Base-by-base conservation (phyloP, 1,139 yeast genomes). In the Scheffersomyces cryptocercus region DNA sequence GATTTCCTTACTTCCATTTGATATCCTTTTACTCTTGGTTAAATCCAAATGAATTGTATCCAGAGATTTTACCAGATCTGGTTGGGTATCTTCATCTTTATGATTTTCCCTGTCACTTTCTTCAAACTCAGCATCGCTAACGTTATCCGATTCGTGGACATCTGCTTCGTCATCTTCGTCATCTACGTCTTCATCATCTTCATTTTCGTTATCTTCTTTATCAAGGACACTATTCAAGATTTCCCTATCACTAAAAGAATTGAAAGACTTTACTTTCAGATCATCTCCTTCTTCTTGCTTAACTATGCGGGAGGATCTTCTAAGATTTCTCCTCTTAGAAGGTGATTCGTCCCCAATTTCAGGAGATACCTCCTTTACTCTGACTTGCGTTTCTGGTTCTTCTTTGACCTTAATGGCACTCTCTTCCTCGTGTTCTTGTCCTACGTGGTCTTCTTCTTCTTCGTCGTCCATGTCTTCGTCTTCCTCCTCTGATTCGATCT, bases 371-470 rank as follows among this genome's bases (percentile, higher is more conserved):
- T 20, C 26, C 7, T 20, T 20, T 20, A 6, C 26, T 20, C 8
- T 1, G 3, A 20, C 26, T 14, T 15, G 35, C 15, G 24, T 5
- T 4, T 14, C 35, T 31, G 35, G 35, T 7, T 31, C 35, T 20
- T 14, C 12, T 9, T 31, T 31, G 24, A 31, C 35, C 4, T 2
- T 9, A 3, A 31, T 13, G 11, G 4, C 10, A 31, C n/a, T 31
- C 6, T 10, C 40, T 16, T 41, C 36, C 36, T 36, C 40, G 13
- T 36, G 24, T 13, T 35, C 42, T 2, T 38, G 42, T 4, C 42
- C 48, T 24, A 38, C 46, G 13, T 44, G 42, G 5, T 32, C 39
- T 5, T 40, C 43, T 12, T 40, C 41, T 15, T 36, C 28, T 14
- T 39, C 43, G 12, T 45, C 39, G n/a, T 24, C 37, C 11, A 15